phyloP scores from a whole-genome alignment of 2,329 filamentous ascomycete genomes.

The Aspergillus sergii region DNA sequence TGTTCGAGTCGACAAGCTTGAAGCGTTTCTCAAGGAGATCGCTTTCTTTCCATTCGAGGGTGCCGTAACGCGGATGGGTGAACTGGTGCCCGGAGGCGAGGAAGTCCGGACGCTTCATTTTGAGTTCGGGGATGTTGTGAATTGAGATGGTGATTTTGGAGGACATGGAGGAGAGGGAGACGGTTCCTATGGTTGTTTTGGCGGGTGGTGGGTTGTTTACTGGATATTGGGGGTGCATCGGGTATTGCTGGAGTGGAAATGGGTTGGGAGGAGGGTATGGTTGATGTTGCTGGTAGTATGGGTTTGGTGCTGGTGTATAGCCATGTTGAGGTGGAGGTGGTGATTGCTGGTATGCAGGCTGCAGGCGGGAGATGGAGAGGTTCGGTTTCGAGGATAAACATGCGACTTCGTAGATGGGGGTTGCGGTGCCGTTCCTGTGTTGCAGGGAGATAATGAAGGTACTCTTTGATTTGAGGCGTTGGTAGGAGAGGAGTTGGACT shows the following conservation, averaged over 20 bases:
- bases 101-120: background rate
- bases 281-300: background rate
- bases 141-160: constrained; percentile 1
- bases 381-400: background rate
- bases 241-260: background rate
- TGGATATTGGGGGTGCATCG: background rate
- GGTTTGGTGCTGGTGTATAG: background rate
- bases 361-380: background rate
- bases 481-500: background rate
- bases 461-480: background rate
- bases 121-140: background rate
- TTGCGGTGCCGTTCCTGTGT: background rate
- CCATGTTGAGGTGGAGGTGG: background rate
- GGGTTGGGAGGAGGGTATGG: background rate
- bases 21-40: background rate
- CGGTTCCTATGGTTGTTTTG: background rate
- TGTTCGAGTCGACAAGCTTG: background rate
- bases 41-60: background rate
- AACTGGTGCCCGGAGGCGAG: background rate
- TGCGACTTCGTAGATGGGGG: background rate
- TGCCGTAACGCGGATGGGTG: background rate
- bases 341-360: background rate
- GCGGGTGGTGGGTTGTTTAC: background rate
- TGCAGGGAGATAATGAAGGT: background rate
- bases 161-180: background rate